Base-by-base conservation (phyloP, 306 rosid species). In the Castanospermum australe region DNA sequence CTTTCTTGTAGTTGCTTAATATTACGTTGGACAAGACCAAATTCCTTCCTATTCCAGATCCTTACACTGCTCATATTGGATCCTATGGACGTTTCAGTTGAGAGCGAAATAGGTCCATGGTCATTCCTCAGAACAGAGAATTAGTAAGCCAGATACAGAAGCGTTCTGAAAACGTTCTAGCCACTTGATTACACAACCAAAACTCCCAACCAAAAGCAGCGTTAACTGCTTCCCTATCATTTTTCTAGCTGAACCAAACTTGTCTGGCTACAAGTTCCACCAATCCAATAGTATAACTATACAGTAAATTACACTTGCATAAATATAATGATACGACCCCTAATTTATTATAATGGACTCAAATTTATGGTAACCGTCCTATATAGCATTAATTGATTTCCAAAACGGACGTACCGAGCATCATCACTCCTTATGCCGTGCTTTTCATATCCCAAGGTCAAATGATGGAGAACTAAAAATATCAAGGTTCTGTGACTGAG, bases 401-500 rank as follows among this genome's bases (percentile, higher is more conserved):
- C 45, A 73, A 28, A 60, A 73, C 24, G 66, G 4, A 73, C 47
- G 48, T 36, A 24, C 61, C 52, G 3, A 22, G 51, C 70, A 5
- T n/a, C 67, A 57, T 55, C 8, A 10, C 20, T 42, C 51, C 65
- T 44, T 44, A 63, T 67, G 41, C 20, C 24, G 7, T 33, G 67
- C 57, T 73, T 71, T 50, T 88, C 83, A 89, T 78, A 94, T 88
- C 57, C 99, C 99, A 68, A 94, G 95, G 79, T 94, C 97, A 76
- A 94, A 94, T 13, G 99, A 86, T 10, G 99, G 99, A 77, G 86
- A 84, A 85, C 48, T 65, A 28, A 59, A 11, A 32, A 79, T 41
- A 68, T 59, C 72, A 45, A 48, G 79, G 62, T 75, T 75, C 56
- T 76, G 76, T 11, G 79, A 61, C 7, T 72, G 84, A 67, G 84